Conservation (phyloP, 306 rosid species). For the Quercus rubra region DNA sequence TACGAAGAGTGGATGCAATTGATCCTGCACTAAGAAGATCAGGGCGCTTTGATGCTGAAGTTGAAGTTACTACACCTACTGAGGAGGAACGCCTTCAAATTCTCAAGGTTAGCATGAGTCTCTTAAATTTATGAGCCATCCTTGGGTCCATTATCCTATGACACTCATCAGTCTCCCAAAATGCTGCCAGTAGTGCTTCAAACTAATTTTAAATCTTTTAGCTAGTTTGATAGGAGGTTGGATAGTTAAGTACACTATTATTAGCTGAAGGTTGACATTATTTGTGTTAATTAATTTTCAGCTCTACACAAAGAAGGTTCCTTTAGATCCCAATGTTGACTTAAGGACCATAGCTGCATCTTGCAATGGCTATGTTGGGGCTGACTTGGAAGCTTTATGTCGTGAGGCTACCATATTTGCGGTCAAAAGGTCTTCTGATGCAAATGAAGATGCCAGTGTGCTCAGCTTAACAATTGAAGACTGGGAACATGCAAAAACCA, state of each 20-base stretch:
- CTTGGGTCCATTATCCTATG: neutral
- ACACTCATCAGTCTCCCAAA: neutral
- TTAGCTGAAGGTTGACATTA: conserved; percentile 9
- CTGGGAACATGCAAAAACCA: conserved; percentile 69
- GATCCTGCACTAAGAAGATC: conserved; percentile 89
- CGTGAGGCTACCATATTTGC: conserved; percentile 66
- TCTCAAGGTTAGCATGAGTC: conserved; percentile 58
- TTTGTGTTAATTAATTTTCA: conserved; percentile 29
- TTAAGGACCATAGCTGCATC: conserved; percentile 65
- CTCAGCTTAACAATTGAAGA: conserved; percentile 57
- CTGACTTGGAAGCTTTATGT: conserved; percentile 86
- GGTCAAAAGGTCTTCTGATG: conserved; percentile 45
- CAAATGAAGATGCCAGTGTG: conserved; percentile 34
- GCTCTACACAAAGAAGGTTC: conserved; percentile 80
- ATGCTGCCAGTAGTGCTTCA: neutral
- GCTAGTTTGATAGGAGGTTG: conserved; percentile 9
- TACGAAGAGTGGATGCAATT: conserved; percentile 66
- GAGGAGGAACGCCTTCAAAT: conserved; percentile 81
- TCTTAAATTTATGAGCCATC: neutral
- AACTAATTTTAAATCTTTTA: neutral
- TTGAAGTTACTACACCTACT: conserved; percentile 77
- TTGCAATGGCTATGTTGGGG: conserved; percentile 95
- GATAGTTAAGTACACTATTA: conserved; percentile 1
- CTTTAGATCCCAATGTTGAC: conserved; percentile 52
- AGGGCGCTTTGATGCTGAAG: conserved; percentile 90